Evolutionary conservation across 1,284 basidiomycete species (phyloP), one percentile per base, ranked within the genome.

Genomic region (Golubevia pallescens): DNA sequence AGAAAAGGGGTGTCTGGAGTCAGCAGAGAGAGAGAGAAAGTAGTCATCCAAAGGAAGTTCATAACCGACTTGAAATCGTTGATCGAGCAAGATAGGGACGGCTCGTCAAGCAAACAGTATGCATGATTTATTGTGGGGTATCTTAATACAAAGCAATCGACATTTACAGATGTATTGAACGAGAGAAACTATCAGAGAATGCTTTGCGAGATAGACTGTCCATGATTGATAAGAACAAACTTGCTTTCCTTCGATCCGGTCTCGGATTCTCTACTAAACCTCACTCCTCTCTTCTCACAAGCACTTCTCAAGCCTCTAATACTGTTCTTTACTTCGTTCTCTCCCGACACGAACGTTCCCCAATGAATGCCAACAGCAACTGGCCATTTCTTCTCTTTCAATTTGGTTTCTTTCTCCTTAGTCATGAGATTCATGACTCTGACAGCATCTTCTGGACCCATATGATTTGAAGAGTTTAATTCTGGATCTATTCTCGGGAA

Each of bases 401-500:
- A 14, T 13, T 23, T 23, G 60, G 14, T 16, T 51, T 32, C 23
- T 54, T 14, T 58, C 13, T 19, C n/a, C 5, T 14, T 7, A n/a
- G 62, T 61, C 77, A 84, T 73, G n/a, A 69, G 61, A 13, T 66
- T 62, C 10, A 78, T 73, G 1, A 79, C 67, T 0, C 60, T 6
- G 1, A 80, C 73, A 0, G 81, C 81, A 60, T 84, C 81, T 63
- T 71, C 68, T 1, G 80, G 75, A 1, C 68, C 74, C 74, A 82
- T 75, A 61, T 84, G 81, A 42, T 80, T 81, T 0, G 77, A 78
- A 3, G 73, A 71, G 3, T 78, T 82, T 42, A 84, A 58, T 1
- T 80, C 78, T 1, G 67, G 57, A 23, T 65, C 62, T 32, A 82
- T 66, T 19, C 70, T 63, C 0, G 81, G 81, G 32, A 84, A 63